phyloP scores from a whole-genome alignment of 257 asterid genomes.

The Gynochthodes officinalis region DNA sequence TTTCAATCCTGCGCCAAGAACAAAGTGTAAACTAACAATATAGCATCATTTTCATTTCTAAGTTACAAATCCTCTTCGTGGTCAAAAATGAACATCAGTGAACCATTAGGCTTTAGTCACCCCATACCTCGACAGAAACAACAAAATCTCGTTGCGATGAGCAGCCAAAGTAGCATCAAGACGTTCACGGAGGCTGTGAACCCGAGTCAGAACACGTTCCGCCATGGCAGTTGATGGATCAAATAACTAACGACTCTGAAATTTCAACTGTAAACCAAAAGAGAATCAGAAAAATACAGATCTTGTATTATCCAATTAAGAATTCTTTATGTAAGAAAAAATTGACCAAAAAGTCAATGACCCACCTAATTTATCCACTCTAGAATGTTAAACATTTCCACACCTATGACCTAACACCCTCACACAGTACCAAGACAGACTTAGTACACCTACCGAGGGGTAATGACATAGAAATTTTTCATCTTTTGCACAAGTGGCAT shows the following conservation, averaged over 20 bases:
- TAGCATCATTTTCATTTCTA: too few species aligned
- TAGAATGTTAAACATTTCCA: constrained; percentile 27
- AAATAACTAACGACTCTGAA: constrained; percentile 9
- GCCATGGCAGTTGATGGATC: constrained; percentile 49
- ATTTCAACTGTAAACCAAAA: constrained; percentile 31
- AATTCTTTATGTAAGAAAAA: constrained; percentile 11
- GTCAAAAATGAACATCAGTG: not conserved
- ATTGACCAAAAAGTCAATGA: constrained; percentile 28
- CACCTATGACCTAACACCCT: constrained; percentile 40
- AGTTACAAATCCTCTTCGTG: not conserved
- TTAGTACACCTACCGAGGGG: constrained; percentile 19
- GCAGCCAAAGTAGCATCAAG: constrained; percentile 80
- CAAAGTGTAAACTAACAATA: not conserved
- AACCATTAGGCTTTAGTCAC: not conserved
- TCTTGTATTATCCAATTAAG: constrained; percentile 20
- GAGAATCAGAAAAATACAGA: constrained; percentile 7
- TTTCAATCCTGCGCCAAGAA: constrained; percentile 52
- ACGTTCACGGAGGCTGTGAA: constrained; percentile 92
- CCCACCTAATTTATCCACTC: constrained; percentile 23
- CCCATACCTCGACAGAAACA: constrained; percentile 60
- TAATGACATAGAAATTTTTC: constrained; percentile 12
- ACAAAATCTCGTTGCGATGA: constrained; percentile 68
- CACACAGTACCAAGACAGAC: constrained; percentile 2
- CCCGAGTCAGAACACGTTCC: constrained; percentile 77
- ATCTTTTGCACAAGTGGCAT: not conserved